phyloP scores from a whole-genome alignment of 2,329 filamentous ascomycete species.

The Phoma sp. region DNA sequence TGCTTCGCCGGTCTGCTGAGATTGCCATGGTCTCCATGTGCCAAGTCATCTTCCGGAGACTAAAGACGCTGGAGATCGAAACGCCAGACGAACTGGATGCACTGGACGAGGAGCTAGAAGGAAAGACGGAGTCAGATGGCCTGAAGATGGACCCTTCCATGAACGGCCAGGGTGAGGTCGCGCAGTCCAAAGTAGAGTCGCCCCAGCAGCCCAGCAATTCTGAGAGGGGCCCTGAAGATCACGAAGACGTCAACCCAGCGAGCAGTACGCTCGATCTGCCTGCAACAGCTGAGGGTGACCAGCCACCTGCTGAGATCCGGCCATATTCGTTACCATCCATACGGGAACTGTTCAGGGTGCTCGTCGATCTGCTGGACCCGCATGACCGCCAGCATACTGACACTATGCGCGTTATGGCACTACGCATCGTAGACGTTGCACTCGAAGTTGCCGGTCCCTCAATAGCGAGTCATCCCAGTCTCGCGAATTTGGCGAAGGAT shows the following conservation, averaged over 20 bases:
- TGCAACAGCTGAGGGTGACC: slow-evolving; percentile 51
- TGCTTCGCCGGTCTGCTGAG: slow-evolving; percentile 88
- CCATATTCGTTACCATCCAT: slow-evolving; percentile 96
- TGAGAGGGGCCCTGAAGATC: slow-evolving; percentile 45
- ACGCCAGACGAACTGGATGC: slow-evolving; percentile 70
- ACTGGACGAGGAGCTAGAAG: slow-evolving; percentile 70
- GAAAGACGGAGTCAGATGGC: slow-evolving; percentile 67
- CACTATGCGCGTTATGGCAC: slow-evolving; percentile 94
- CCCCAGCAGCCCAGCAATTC: slow-evolving; percentile 40
- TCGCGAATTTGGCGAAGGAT: slow-evolving; percentile 89
- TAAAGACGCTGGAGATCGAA: slow-evolving; percentile 85
- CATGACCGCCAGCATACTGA: slow-evolving; percentile 93
- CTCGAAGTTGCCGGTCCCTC: slow-evolving; percentile 95
- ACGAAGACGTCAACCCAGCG: slow-evolving; percentile 48
- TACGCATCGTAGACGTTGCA: slow-evolving; percentile 96
- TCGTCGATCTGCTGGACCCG: slow-evolving; percentile 92
- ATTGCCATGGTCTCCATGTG: slow-evolving; percentile 99
- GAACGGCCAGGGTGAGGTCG: slow-evolving; percentile 64
- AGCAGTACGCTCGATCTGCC: slow-evolving; percentile 54
- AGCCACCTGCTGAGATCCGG: slow-evolving; percentile 66
- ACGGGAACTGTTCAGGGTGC: slow-evolving; percentile 87
- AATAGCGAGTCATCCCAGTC: slow-evolving; percentile 87
- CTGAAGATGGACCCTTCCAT: slow-evolving; percentile 85
- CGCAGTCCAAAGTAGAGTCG: slow-evolving; percentile 44
- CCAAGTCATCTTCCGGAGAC: slow-evolving; percentile 93